Evolutionary conservation across 1,284 basidiomycete species (phyloP).

Genomic region (Heliocybe sulcata): DNA sequence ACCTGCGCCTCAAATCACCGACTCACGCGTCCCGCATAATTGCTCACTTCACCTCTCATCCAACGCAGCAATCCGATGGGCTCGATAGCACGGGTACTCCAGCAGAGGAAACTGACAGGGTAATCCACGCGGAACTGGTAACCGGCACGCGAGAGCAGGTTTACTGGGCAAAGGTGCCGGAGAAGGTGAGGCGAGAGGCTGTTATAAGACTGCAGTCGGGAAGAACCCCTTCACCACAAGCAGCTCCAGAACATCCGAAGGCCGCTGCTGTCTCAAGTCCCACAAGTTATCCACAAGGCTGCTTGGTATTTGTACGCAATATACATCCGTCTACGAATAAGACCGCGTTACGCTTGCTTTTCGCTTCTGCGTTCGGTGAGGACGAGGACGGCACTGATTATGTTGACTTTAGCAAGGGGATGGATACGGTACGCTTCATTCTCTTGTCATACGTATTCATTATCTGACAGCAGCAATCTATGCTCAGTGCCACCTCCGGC

Average conservation of each 20-base stretch:
- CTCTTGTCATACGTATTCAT: too few relatives aligned
- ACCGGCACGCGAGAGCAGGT: conserved; percentile 55
- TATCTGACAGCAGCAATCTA: too few relatives aligned
- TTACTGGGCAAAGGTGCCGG: conserved; percentile 74
- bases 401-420: conserved; percentile 71
- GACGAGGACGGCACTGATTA: conserved; percentile 47
- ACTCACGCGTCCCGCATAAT: conserved; percentile 36
- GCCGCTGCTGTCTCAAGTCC: too few relatives aligned
- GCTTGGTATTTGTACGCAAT: conserved; percentile 63
- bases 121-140: conserved; percentile 47
- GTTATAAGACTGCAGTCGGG: conserved; percentile 36
- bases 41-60: conserved; percentile 31
- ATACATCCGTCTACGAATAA: conserved; percentile 70
- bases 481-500: not conserved
- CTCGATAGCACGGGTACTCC: conserved; percentile 31
- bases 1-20: conserved; percentile 59
- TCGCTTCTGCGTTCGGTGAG: conserved; percentile 31
- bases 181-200: conserved; percentile 56
- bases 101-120: conserved; percentile 14
- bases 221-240: too few relatives aligned
- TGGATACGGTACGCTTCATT: conserved; percentile 48
- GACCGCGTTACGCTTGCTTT: conserved; percentile 57
- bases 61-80: conserved; percentile 35
- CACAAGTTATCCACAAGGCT: conserved; percentile 19
- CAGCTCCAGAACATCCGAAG: too few relatives aligned